Conservation (phyloP, 805 yeast genomes). For the Wickerhamomyces silvicola region DNA sequence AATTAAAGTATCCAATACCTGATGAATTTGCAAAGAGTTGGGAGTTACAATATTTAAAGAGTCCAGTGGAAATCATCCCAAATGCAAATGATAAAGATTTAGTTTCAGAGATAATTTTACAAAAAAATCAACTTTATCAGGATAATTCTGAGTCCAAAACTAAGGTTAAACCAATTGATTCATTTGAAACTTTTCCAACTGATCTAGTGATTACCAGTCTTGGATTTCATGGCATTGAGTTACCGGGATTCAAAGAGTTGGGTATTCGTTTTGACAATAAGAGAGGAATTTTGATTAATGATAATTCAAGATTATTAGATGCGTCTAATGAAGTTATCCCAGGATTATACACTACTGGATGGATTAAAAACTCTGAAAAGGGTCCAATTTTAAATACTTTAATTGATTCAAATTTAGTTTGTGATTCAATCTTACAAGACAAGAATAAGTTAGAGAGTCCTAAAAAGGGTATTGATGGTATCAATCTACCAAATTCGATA, state of each 20-base stretch:
- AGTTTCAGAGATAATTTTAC: slow-evolving; percentile 42
- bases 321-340: slow-evolving; percentile 19
- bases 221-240: slow-evolving; percentile 70
- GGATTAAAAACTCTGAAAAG: slow-evolving; percentile 81
- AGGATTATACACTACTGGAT: slow-evolving; percentile 78
- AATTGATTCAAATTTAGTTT: slow-evolving; percentile 75
- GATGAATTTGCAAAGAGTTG: slow-evolving; percentile 31
- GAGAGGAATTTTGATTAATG: slow-evolving; percentile 40
- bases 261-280: slow-evolving; percentile 41
- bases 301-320: slow-evolving; percentile 37
- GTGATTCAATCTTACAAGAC: slow-evolving; percentile 58
- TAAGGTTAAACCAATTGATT: slow-evolving; percentile 20
- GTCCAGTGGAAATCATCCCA: slow-evolving; percentile 49
- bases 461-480: slow-evolving; percentile 25
- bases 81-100: slow-evolving; percentile 27
- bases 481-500: slow-evolving; percentile 26
- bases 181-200: slow-evolving; percentile 29
- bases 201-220: slow-evolving; percentile 75
- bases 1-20: slow-evolving; percentile 15
- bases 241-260: slow-evolving; percentile 43
- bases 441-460: slow-evolving; percentile 25
- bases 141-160: slow-evolving; percentile 25
- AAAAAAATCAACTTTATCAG: slow-evolving; percentile 37
- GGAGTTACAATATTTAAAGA: slow-evolving; percentile 62
- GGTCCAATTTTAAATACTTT: slow-evolving; percentile 92